Percentiles rank a stretch among this genome's conserved stretches.
These are phyloP conservation scores for Heterococcus sp. DNA, from an alignment of 108 stramenopile species.

Conservation along the genomic window DNA sequence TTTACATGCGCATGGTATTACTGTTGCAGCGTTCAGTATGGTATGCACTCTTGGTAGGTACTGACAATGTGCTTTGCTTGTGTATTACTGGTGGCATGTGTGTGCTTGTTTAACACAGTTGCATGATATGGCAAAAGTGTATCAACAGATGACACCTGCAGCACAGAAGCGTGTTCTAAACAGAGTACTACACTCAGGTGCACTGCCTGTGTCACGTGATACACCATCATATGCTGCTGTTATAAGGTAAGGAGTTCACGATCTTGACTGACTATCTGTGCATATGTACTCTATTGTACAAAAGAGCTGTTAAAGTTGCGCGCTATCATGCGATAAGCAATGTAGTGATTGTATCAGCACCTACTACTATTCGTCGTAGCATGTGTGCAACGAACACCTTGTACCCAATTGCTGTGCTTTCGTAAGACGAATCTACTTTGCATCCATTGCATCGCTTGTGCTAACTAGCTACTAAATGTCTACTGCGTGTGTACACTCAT, in stretches of 20 bases:
- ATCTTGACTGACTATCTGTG: too few species aligned
- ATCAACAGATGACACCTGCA: slow-evolving; percentile 33
- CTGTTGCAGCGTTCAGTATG: neutral
- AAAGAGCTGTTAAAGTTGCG: neutral
- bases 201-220: slow-evolving; percentile 55
- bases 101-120: slow-evolving; percentile 3
- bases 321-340: too few species aligned
- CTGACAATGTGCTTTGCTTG: too few species aligned
- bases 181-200: slow-evolving; percentile 48
- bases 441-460: neutral
- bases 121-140: slow-evolving; percentile 25
- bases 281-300: neutral
- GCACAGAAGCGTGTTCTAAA: slow-evolving; percentile 39
- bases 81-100: neutral
- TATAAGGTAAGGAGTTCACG: neutral
- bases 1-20: neutral
- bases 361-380: too few species aligned
- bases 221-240: slow-evolving; percentile 55
- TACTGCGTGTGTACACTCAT: too few species aligned
- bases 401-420: neutral
- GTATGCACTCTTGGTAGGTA: neutral
- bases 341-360: too few species aligned
- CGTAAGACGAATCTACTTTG: too few species aligned
- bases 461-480: neutral
- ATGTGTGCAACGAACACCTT: neutral